phyloP scores from a whole-genome alignment of 169 alveolate genomes.

The Amoebophrya sp. region DNA sequence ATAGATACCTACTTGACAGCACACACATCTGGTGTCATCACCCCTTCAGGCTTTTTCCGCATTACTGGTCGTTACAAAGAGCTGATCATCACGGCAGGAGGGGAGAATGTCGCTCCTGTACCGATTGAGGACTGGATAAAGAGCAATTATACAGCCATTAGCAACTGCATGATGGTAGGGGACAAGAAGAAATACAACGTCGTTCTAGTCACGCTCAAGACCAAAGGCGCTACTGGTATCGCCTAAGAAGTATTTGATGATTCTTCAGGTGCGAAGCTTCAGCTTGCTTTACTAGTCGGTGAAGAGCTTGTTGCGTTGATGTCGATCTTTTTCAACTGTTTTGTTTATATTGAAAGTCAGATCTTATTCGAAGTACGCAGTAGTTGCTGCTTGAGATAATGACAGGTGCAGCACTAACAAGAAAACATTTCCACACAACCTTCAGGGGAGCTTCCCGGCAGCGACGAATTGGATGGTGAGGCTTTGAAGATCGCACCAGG shows the following conservation, averaged over 20 bases:
- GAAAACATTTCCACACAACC: no score
- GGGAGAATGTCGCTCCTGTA: conserved; percentile 30
- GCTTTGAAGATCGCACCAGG: background rate
- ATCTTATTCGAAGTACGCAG: no score
- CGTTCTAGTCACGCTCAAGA: conserved; percentile 34
- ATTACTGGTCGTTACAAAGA: conserved; percentile 39
- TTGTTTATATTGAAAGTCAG: no score
- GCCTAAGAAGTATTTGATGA: no score
- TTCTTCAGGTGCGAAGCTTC: no score
- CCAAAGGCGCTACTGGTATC: background rate
- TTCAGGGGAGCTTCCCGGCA: conserved; percentile 14
- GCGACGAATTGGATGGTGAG: background rate
- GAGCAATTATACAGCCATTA: background rate
- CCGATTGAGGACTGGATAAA: conserved; percentile 30
- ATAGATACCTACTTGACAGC: no score
- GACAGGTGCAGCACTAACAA: no score
- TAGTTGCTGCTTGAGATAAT: no score
- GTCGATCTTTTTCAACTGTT: no score
- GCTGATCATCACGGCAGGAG: conserved; percentile 31
- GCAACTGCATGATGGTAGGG: conserved; percentile 41
- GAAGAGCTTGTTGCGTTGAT: no score
- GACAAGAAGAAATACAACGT: conserved; percentile 48
- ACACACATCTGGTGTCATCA: no score
- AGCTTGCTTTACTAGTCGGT: no score
- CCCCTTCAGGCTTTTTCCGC: background rate